Evolutionary conservation across 495 filamentous ascomycete species (phyloP).

Genomic region (Aspergillus hancockii): DNA sequence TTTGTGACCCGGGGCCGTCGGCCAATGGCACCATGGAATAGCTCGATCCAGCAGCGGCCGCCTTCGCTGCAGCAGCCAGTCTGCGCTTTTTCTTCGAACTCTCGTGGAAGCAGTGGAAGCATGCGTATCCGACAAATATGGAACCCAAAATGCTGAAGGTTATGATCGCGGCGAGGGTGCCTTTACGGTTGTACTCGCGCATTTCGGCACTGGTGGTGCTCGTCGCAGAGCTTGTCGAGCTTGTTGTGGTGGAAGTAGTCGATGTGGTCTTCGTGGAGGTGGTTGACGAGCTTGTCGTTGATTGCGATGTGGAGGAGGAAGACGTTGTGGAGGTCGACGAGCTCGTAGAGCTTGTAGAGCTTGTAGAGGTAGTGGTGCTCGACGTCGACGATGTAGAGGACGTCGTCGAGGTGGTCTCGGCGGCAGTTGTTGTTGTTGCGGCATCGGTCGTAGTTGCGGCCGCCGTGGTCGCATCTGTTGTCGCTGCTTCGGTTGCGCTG

Average conservation of each 20-base stretch:
- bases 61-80: conserved; percentile 8
- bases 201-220: conserved; percentile 13
- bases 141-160: conserved; percentile 13
- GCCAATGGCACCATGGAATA: conserved; percentile 9
- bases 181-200: conserved; percentile 14
- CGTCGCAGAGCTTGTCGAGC: conserved; percentile 14
- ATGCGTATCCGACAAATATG: conserved; percentile 19
- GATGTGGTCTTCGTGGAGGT: neutral
- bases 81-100: conserved; percentile 14
- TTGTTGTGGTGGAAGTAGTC: neutral
- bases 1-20: neutral
- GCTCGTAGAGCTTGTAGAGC: conserved; percentile 4
- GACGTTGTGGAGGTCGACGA: conserved; percentile 17
- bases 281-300: neutral
- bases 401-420: conserved; percentile 3
- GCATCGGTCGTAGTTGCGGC: conserved; percentile 8
- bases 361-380: conserved; percentile 9
- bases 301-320: conserved; percentile 1
- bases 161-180: conserved; percentile 19
- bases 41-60: neutral
- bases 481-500: too few relatives aligned
- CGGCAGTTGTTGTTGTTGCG: conserved; percentile 8
- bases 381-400: conserved; percentile 8
- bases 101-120: conserved; percentile 15
- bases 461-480: conserved; percentile 7